phyloP scores from a whole-genome alignment of 768 basidiomycete species.

The Lactarius indigo region DNA sequence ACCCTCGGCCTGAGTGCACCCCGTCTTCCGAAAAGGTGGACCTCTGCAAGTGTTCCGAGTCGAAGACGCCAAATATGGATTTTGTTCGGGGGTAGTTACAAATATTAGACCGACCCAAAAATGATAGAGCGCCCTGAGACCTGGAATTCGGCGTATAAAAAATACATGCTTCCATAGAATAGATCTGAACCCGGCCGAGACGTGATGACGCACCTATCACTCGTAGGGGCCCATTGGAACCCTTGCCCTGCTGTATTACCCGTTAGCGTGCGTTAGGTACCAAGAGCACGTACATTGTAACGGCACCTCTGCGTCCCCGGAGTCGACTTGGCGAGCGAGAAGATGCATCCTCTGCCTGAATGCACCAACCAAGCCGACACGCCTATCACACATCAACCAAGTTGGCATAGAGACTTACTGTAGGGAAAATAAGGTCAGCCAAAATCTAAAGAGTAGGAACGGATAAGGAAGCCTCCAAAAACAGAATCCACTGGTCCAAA shows the following conservation, averaged over 20 bases:
- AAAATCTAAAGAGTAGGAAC: not conserved
- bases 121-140: not conserved
- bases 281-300: not conserved
- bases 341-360: constrained; percentile 7
- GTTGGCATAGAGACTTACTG: not conserved
- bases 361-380: not conserved
- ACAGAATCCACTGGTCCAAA: not conserved
- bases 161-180: not conserved
- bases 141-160: not conserved
- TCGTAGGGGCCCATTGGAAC: not conserved
- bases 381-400: not conserved
- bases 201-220: not conserved
- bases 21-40: not conserved
- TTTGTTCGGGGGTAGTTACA: not conserved
- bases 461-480: not conserved
- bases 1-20: constrained; percentile 14
- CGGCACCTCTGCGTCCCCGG: not conserved
- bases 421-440: not conserved
- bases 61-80: not conserved
- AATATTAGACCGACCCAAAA: not conserved
- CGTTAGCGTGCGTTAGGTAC: not conserved
- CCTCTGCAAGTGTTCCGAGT: not conserved
- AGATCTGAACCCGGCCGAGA: not conserved
- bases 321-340: not conserved
- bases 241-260: not conserved